Conservation (phyloP, 306 rosid species). For the Ormosia emarginata region DNA sequence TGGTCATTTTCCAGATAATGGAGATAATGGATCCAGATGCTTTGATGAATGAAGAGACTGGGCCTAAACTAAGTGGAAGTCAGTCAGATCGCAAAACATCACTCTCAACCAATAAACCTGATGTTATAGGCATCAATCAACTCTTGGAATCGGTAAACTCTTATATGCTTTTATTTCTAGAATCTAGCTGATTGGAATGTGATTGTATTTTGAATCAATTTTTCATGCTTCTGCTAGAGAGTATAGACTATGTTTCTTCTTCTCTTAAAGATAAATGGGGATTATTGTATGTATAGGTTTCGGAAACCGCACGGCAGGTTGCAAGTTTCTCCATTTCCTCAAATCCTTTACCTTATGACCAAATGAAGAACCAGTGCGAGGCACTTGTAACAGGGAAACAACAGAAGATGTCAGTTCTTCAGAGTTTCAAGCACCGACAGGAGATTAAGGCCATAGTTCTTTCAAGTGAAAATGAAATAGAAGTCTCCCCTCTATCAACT, state of each 20-base stretch:
- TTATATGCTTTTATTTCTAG: constrained; percentile 1
- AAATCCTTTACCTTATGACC: constrained; percentile 77
- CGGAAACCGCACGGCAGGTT: constrained; percentile 90
- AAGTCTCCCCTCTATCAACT: constrained; percentile 29
- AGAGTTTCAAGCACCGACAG: constrained; percentile 71
- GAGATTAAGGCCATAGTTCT: constrained; percentile 60
- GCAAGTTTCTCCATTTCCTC: constrained; percentile 75
- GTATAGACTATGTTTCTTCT: neutral
- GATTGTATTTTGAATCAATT: constrained; percentile 15
- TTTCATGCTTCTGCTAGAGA: constrained; percentile 22
- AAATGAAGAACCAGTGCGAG: constrained; percentile 92
- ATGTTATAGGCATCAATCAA: constrained; percentile 78
- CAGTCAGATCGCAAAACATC: constrained; percentile 82
- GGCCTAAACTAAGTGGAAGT: constrained; percentile 72
- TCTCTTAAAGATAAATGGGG: constrained; percentile 15
- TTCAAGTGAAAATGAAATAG: constrained; percentile 54
- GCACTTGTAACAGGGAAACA: constrained; percentile 90
- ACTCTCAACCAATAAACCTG: constrained; percentile 52
- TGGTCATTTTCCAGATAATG: constrained; percentile 53
- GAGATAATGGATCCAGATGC: constrained; percentile 57
- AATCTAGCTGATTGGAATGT: neutral
- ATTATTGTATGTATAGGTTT: constrained; percentile 54
- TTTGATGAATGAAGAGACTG: constrained; percentile 65
- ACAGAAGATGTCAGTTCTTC: constrained; percentile 89
- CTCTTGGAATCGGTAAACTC: constrained; percentile 90